Percentiles rank a stretch among this genome's conserved stretches.
phyloP scores from a whole-genome alignment of 805 yeast genomes.

The Candida suzukii region DNA sequence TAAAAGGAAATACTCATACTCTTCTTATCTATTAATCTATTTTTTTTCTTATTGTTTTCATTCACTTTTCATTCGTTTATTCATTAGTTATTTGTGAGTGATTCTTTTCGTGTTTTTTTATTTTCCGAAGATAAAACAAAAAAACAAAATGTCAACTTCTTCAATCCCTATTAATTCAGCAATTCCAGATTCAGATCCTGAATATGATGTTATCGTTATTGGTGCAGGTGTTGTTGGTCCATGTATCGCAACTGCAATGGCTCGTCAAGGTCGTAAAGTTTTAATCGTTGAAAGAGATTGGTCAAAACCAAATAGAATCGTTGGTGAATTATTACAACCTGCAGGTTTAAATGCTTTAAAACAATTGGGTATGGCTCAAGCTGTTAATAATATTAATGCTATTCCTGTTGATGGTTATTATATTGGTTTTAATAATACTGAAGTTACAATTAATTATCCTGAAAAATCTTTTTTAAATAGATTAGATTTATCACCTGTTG shows the following conservation, averaged over 20 bases:
- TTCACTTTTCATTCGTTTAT: too few species aligned
- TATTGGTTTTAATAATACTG: constrained; percentile 55
- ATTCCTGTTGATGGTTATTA: constrained; percentile 74
- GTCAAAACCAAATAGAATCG: constrained; percentile 90
- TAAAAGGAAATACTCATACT: too few species aligned
- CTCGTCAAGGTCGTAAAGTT: constrained; percentile 83
- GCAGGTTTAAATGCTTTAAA: constrained; percentile 84
- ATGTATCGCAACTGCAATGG: constrained; percentile 81
- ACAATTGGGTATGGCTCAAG: constrained; percentile 75
- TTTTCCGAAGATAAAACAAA: too few species aligned
- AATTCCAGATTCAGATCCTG: not conserved
- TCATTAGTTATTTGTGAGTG: too few species aligned
- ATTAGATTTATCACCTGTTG: constrained; percentile 37
- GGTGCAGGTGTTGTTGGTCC: constrained; percentile 99
- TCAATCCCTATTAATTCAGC: not conserved
- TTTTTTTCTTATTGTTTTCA: too few species aligned
- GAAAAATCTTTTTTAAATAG: constrained; percentile 43
- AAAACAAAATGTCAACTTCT: too few species aligned
- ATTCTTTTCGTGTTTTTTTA: too few species aligned
- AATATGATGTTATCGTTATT: constrained; percentile 77
- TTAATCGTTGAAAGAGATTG: constrained; percentile 81
- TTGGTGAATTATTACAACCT: constrained; percentile 96
- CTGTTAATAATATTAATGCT: constrained; percentile 72
- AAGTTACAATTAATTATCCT: constrained; percentile 65
- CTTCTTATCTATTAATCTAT: too few species aligned